These are phyloP conservation scores for Clavispora vitiphila DNA, from an alignment of 805 yeast genomes.

Conservation along the genomic window DNA sequence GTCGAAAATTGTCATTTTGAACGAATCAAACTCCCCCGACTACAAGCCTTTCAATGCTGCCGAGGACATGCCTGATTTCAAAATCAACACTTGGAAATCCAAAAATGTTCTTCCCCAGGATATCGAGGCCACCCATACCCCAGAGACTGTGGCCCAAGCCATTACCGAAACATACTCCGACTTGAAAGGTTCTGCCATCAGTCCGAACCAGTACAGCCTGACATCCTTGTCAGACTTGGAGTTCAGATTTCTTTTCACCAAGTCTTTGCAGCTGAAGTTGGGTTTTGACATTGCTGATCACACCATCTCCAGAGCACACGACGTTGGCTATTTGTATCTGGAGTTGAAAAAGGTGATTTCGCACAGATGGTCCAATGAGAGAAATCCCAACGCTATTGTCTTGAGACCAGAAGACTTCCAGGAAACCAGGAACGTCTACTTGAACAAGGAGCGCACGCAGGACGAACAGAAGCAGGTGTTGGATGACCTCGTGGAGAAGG, in stretches of 20 bases:
- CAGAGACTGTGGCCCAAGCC: conserved; percentile 20
- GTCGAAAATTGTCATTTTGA: conserved; percentile 32
- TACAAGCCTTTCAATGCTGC: conserved; percentile 21
- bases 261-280: conserved; percentile 43
- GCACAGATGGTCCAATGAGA: conserved; percentile 47
- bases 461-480: conserved; percentile 41
- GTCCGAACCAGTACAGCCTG: conserved; percentile 4
- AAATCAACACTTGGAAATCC: conserved; percentile 33
- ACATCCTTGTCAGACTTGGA: conserved; percentile 30
- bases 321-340: conserved; percentile 32
- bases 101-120: conserved; percentile 19
- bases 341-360: conserved; percentile 39
- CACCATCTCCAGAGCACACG: conserved; percentile 37
- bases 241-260: conserved; percentile 46
- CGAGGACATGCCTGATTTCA: conserved; percentile 32
- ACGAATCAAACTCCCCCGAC: conserved; percentile 30
- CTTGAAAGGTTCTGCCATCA: conserved; percentile 15
- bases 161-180: conserved; percentile 23
- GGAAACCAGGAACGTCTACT: conserved; percentile 49
- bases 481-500: conserved; percentile 44
- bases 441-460: conserved; percentile 47
- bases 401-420: conserved; percentile 50
- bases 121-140: conserved; percentile 24
- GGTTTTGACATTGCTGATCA: conserved; percentile 53
- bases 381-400: conserved; percentile 72